phyloP scores from a whole-genome alignment of 352 stramenopile species.

The Globisporangium nodosum region DNA sequence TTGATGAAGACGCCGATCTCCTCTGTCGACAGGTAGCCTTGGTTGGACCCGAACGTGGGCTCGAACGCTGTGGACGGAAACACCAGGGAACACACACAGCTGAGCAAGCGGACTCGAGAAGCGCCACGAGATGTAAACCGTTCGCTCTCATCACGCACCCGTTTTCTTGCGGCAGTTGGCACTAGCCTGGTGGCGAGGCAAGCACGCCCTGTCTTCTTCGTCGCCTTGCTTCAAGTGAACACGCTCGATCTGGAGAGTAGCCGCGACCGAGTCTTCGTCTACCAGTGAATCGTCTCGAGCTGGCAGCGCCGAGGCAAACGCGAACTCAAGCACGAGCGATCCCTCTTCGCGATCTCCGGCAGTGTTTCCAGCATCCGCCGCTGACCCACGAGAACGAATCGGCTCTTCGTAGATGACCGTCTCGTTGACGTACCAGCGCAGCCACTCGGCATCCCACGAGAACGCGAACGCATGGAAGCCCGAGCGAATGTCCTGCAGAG shows the following conservation, averaged over 20 bases:
- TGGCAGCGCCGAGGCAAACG: neutral
- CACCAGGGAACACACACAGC: neutral
- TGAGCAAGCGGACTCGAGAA: neutral
- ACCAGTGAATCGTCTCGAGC: too few relatives aligned
- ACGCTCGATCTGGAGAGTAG: conserved; percentile 17
- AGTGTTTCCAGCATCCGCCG: neutral
- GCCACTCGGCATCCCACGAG: conserved; percentile 41
- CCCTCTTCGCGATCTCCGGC: neutral
- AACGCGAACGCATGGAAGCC: conserved; percentile 30
- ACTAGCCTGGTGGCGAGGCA: conserved; percentile 23
- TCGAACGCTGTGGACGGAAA: conserved; percentile 22
- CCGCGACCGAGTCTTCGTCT: neutral
- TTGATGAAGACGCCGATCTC: conserved; percentile 62
- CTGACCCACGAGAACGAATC: conserved; percentile 6
- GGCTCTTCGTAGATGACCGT: conserved; percentile 42
- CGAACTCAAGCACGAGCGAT: conserved; percentile 1
- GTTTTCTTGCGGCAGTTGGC: conserved; percentile 40
- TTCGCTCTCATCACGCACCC: conserved; percentile 17
- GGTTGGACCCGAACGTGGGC: conserved; percentile 52
- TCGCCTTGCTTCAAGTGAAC: conserved; percentile 22
- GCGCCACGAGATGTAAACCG: neutral
- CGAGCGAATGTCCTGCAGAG: conserved; percentile 21
- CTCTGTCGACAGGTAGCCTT: conserved; percentile 52
- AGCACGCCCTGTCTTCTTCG: conserved; percentile 24
- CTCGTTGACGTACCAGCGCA: conserved; percentile 57